Evolutionary conservation across 1,284 basidiomycete species (phyloP).

Genomic region (Trichosporon sp.): DNA sequence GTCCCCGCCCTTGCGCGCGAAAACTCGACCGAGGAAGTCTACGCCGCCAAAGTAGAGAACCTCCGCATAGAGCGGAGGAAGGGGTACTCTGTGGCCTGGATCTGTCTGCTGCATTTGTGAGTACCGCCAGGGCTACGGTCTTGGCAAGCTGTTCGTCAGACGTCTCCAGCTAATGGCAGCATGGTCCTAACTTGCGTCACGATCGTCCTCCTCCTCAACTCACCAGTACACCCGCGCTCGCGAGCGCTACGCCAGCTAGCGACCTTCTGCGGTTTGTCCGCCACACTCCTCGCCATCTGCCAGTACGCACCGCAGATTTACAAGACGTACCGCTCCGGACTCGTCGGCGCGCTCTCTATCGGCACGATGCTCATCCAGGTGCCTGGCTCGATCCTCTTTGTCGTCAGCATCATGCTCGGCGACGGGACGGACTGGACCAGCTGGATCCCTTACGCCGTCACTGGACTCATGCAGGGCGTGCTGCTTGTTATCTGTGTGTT

Average conservation of each 20-base stretch:
- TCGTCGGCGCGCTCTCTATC: slow-evolving; percentile 87
- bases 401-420: slow-evolving; percentile 72
- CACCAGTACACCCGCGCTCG: slow-evolving; percentile 47
- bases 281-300: slow-evolving; percentile 66
- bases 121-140: too few species aligned
- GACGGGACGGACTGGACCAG: slow-evolving; percentile 79
- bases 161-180: slow-evolving; percentile 19
- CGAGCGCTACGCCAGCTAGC: slow-evolving; percentile 62
- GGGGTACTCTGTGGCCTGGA: slow-evolving; percentile 67
- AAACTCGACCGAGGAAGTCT: slow-evolving; percentile 46
- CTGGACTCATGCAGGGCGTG: slow-evolving; percentile 76
- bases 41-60: background rate
- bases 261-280: slow-evolving; percentile 77
- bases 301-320: slow-evolving; percentile 86
- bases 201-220: slow-evolving; percentile 46
- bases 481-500: slow-evolving; percentile 73
- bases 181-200: slow-evolving; percentile 32
- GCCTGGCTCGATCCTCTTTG: slow-evolving; percentile 84
- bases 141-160: slow-evolving; percentile 8
- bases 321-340: slow-evolving; percentile 68
- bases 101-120: slow-evolving; percentile 68
- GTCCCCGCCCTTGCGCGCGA: slow-evolving; percentile 47
- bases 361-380: slow-evolving; percentile 91
- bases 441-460: slow-evolving; percentile 78
- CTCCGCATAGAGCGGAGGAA: slow-evolving; percentile 60